Evolutionary conservation across 495 filamentous ascomycete species (phyloP).

Genomic region (Hypomontagnella monticulosa): DNA sequence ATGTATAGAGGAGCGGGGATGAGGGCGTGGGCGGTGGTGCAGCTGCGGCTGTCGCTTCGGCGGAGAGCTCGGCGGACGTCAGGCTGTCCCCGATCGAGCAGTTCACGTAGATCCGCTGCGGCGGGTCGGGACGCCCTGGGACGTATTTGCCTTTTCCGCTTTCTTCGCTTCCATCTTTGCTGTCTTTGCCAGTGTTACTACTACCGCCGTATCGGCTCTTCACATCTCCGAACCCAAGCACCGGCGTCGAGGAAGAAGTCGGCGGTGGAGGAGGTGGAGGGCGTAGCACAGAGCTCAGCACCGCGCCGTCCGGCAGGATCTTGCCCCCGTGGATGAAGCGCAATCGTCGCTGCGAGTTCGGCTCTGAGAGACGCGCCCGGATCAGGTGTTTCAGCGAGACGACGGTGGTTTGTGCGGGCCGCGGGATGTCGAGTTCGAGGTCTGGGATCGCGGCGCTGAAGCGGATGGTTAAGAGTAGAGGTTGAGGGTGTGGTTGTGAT

Average conservation of each 20-base stretch:
- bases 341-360: slow-evolving; percentile 70
- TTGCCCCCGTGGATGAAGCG: slow-evolving; percentile 90
- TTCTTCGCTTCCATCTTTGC: slow-evolving; percentile 40
- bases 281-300: slow-evolving; percentile 71
- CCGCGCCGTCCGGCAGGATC: slow-evolving; percentile 76
- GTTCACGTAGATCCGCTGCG: slow-evolving; percentile 77
- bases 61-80: slow-evolving; percentile 69
- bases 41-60: slow-evolving; percentile 68
- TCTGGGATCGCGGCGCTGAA: slow-evolving; percentile 88
- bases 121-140: slow-evolving; percentile 41
- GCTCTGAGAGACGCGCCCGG: slow-evolving; percentile 71
- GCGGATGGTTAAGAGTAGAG: slow-evolving; percentile 80
- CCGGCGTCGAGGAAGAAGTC: slow-evolving; percentile 19
- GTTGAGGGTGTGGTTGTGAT: slow-evolving; percentile 47
- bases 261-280: slow-evolving; percentile 64
- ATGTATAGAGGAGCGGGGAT: background rate
- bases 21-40: slow-evolving; percentile 44
- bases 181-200: no score
- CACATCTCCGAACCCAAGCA: background rate
- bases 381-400: slow-evolving; percentile 83
- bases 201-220: slow-evolving; percentile 29
- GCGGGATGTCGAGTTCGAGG: slow-evolving; percentile 76
- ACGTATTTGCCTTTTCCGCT: slow-evolving; percentile 62
- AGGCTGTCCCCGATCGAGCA: slow-evolving; percentile 86
- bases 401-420: slow-evolving; percentile 72